Conservation (phyloP, 257 asterid genomes). For the Primulina huaijiensis region DNA sequence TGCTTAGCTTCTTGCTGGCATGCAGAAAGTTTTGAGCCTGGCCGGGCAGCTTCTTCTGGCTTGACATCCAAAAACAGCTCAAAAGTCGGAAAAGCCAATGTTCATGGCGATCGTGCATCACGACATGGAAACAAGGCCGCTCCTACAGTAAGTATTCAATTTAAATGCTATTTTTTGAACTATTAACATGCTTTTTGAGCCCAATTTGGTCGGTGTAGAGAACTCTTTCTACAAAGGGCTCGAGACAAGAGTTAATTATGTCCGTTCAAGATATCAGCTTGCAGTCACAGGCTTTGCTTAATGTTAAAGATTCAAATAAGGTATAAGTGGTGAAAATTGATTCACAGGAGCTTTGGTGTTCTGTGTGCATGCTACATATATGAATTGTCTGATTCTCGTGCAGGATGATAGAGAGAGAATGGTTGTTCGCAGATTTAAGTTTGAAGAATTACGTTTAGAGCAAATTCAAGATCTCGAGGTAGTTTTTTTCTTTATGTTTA, state of each 20-base stretch:
- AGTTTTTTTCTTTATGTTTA: conserved; percentile 15
- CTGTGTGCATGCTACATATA: neutral
- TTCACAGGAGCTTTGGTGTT: neutral
- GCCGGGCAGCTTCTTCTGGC: conserved; percentile 52
- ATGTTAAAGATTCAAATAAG: conserved; percentile 89
- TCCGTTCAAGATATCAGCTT: conserved; percentile 78
- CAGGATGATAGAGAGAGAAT: conserved; percentile 97
- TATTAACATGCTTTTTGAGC: conserved; percentile 6
- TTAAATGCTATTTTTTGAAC: conserved; percentile 20
- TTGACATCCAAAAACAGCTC: conserved; percentile 58
- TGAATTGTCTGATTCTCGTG: conserved; percentile 27
- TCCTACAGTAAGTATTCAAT: conserved; percentile 59
- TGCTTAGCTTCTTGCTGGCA: conserved; percentile 23
- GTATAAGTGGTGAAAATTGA: conserved; percentile 27
- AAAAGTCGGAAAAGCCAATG: conserved; percentile 66
- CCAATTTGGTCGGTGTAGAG: conserved; percentile 42
- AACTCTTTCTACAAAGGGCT: conserved; percentile 63
- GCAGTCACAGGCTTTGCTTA: conserved; percentile 81
- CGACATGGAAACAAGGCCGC: conserved; percentile 75
- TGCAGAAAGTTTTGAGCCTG: conserved; percentile 64
- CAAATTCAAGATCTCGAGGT: conserved; percentile 99
- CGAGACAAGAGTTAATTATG: conserved; percentile 70
- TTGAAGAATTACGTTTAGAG: conserved; percentile 89
- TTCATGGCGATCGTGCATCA: conserved; percentile 58
- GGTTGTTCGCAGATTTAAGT: conserved; percentile 81